phyloP scores from a whole-genome alignment of 345 rosid species.

The Populus euphratica region DNA sequence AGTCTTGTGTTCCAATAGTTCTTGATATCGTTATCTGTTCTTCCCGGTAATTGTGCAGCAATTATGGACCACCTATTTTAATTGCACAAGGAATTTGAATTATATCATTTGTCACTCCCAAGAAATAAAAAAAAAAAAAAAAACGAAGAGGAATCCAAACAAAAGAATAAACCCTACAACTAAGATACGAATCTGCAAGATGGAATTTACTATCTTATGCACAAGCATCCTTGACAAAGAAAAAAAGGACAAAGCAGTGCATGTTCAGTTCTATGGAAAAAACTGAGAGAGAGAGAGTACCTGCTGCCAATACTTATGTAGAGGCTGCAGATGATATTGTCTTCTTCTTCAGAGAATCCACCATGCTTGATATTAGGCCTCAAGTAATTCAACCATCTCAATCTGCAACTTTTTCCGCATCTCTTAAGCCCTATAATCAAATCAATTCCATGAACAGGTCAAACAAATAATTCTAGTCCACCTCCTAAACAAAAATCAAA shows the following conservation, averaged over 20 bases:
- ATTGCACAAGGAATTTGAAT: conserved; percentile 4
- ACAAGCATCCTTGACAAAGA: conserved; percentile 39
- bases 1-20: conserved; percentile 96
- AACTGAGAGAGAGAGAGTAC: conserved; percentile 24
- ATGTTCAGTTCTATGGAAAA: not conserved
- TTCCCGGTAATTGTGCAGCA: conserved; percentile 97
- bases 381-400: conserved; percentile 94
- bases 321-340: conserved; percentile 92
- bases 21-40: conserved; percentile 97
- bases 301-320: conserved; percentile 98
- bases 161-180: conserved; percentile 18
- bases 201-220: not conserved
- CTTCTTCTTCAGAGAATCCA: conserved; percentile 97
- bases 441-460: not conserved
- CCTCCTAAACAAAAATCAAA: not conserved
- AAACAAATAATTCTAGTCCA: not conserved
- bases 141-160: conserved; percentile 7
- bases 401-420: conserved; percentile 97
- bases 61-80: conserved; percentile 87
- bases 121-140: conserved; percentile 15
- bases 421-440: conserved; percentile 68
- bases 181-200: not conserved
- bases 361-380: conserved; percentile 97
- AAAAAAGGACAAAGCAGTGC: conserved; percentile 37
- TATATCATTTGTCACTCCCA: conserved; percentile 3